Conservation (phyloP, 768 basidiomycete species). For the Podaxis sp. region DNA sequence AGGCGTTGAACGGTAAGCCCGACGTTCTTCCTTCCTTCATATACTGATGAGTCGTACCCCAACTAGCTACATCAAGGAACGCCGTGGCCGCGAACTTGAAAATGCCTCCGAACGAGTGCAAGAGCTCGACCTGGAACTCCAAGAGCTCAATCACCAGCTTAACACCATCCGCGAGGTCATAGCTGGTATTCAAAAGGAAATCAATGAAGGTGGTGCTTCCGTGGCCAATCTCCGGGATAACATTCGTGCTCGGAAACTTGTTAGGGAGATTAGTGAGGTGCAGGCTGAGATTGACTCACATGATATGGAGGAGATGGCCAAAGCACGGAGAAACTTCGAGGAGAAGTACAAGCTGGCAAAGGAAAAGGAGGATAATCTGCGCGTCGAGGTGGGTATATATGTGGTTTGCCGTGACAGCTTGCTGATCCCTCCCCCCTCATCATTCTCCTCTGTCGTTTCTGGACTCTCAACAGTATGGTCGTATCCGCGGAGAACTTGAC, state of each 20-base stretch:
- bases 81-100: conserved; percentile 56
- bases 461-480: conserved; percentile 57
- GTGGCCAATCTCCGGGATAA: conserved; percentile 81
- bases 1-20: conserved; percentile 59
- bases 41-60: background rate
- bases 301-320: conserved; percentile 86
- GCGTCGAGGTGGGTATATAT: conserved; percentile 55
- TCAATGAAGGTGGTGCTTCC: conserved; percentile 71
- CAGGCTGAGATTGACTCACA: conserved; percentile 70
- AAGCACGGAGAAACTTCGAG: conserved; percentile 82
- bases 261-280: conserved; percentile 62
- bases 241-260: conserved; percentile 69
- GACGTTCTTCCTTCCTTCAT: background rate
- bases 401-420: background rate
- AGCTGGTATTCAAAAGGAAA: conserved; percentile 69
- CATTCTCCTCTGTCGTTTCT: background rate
- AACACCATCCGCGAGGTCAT: conserved; percentile 44
- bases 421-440: background rate
- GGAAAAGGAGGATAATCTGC: conserved; percentile 68
- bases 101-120: conserved; percentile 60
- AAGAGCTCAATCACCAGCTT: conserved; percentile 35
- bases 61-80: conserved; percentile 71
- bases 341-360: conserved; percentile 74
- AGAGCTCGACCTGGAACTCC: conserved; percentile 37
- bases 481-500: conserved; percentile 79